Evolutionary conservation across 176 grass and related monocot genomes (phyloP).

Genomic region (Urochloa ruziziensis): DNA sequence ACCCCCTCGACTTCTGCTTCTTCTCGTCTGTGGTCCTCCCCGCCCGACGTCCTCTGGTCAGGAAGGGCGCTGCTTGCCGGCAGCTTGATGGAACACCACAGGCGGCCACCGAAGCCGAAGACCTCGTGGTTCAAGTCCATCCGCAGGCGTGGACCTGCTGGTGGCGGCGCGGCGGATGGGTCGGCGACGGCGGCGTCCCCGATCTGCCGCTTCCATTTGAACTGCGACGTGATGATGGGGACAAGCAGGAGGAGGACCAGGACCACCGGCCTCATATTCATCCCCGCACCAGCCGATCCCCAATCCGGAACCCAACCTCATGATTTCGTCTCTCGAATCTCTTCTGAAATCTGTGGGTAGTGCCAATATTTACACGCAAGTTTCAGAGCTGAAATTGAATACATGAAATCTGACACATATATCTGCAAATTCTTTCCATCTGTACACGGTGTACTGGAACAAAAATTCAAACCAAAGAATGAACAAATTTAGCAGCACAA

Average conservation of each 20-base stretch:
- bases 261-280: conserved; percentile 60
- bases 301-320: not conserved
- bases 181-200: conserved; percentile 54
- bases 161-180: conserved; percentile 17
- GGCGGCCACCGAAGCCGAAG: no score
- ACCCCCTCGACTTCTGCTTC: no score
- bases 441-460: not conserved
- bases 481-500: not conserved
- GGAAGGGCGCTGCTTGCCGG: no score
- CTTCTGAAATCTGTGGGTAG: not conserved
- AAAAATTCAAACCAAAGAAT: not conserved
- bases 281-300: conserved; percentile 27
- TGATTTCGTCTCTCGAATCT: not conserved
- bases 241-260: conserved; percentile 63
- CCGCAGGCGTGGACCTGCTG: conserved; percentile 38
- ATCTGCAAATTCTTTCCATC: not conserved
- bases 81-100: no score
- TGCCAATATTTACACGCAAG: not conserved
- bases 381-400: not conserved
- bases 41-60: no score
- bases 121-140: no score
- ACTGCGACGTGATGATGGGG: conserved; percentile 67
- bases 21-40: no score
- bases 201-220: conserved; percentile 76
- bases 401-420: not conserved